Evolutionary conservation across 441 rosid species (phyloP), one percentile per base, ranked within the genome.

Genomic region (Populus tomentosa): DNA sequence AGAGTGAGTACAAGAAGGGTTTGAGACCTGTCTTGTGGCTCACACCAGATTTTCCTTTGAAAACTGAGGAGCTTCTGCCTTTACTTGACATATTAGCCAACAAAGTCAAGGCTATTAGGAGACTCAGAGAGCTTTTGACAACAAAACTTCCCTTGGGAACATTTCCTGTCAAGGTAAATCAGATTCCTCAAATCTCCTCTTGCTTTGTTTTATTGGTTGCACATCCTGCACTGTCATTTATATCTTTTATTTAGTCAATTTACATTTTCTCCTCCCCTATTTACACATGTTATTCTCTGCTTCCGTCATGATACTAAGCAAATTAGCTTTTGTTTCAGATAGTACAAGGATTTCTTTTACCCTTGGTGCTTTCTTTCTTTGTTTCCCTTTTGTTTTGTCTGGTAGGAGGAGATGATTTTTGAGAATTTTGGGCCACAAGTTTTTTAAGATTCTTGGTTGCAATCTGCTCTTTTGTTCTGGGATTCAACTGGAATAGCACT

Each of bases 61-160:
- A 88, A 79, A 96, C 96, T 10, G 98, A 92, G 33, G 99, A 96
- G 83, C 92, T 96, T 30, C 80, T 96, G 73, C 99, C 99, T 8
- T 84, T 96, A 75, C 96, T 96, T 21, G 99, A 96, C 83, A 96
- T 96, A 85, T 89, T 96, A 80, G 99, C 99, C 61, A 90, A 94
- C 85, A 96, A 96, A 82, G 99, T 96, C 73, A 96, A 96, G 87
- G 99, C 99, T 71, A 67, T 94, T 75, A 89, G 95, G 91, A 92
- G 99, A 83, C 91, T 96, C 53, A 91, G 98, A 82, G 99, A 96
- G 86, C 99, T 96, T 77, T 87, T 96, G 85, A 96, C 99, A 61
- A 94, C 99, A 63, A 96, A 96, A 83, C 92, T 96, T 72, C 99
- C 98, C 32, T 14, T 50, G 38, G 99, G 98, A 74, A 96, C 98